These are phyloP conservation scores for Aspergillus costaricaensis DNA, from an alignment of 2,329 filamentous ascomycete species.

Conservation along the genomic window DNA sequence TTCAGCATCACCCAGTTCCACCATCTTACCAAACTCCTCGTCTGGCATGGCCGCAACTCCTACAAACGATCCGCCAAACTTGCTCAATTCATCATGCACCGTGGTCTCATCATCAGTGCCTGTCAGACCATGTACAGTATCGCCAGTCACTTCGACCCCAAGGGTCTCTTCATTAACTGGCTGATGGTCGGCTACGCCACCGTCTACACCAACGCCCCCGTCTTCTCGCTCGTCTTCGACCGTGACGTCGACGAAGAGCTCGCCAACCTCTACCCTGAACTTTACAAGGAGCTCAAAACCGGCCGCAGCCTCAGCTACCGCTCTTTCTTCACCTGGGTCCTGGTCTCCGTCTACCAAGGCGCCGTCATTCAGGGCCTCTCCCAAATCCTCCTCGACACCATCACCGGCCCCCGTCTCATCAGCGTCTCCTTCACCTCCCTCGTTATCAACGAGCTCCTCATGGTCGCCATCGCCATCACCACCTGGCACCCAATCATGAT, in stretches of 20 bases:
- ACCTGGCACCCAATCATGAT: constrained; percentile 98
- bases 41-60: constrained; percentile 97
- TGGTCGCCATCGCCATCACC: constrained; percentile 95
- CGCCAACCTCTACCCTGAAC: constrained; percentile 91
- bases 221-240: constrained; percentile 91
- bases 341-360: constrained; percentile 93
- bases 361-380: constrained; percentile 92
- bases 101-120: constrained; percentile 90
- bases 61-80: constrained; percentile 96
- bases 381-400: constrained; percentile 80
- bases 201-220: constrained; percentile 88
- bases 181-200: constrained; percentile 95
- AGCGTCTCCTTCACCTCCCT: constrained; percentile 89
- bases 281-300: constrained; percentile 95
- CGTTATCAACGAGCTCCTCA: constrained; percentile 90
- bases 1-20: constrained; percentile 96
- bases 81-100: constrained; percentile 96
- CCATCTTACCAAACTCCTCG: constrained; percentile 92
- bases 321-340: constrained; percentile 96
- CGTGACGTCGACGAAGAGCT: constrained; percentile 92
- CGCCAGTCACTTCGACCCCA: constrained; percentile 86
- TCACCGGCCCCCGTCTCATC: constrained; percentile 70
- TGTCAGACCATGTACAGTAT: constrained; percentile 98
- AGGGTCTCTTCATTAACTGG: constrained; percentile 95
- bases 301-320: constrained; percentile 85